phyloP scores from a whole-genome alignment of 106 monocot species.

The Allium sativum region DNA sequence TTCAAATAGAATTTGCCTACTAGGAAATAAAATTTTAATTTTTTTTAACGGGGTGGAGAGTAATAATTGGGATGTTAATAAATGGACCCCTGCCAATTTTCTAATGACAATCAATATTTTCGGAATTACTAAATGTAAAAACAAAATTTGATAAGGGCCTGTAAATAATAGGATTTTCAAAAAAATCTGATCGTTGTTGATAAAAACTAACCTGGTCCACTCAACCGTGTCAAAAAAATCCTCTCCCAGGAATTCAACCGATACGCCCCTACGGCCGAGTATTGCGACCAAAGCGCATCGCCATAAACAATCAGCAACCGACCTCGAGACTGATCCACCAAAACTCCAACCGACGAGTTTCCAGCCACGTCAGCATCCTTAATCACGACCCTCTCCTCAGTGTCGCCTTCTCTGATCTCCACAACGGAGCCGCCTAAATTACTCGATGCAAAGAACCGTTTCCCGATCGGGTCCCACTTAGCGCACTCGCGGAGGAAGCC shows the following conservation, averaged over 20 bases:
- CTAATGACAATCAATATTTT: too few relatives aligned
- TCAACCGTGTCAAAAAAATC: constrained; percentile 51
- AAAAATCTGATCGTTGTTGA: too few relatives aligned
- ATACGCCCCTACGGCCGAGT: constrained; percentile 57
- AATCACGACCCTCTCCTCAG: constrained; percentile 35
- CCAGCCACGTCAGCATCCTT: constrained; percentile 52
- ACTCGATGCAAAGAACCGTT: constrained; percentile 75
- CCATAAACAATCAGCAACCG: constrained; percentile 61
- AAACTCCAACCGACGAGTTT: constrained; percentile 53
- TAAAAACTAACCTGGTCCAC: constrained; percentile 32
- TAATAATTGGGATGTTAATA: too few relatives aligned
- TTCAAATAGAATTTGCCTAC: too few relatives aligned
- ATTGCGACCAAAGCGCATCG: constrained; percentile 26
- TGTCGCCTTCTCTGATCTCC: constrained; percentile 21
- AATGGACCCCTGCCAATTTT: too few relatives aligned
- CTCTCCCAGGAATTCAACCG: constrained; percentile 38
- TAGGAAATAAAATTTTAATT: too few relatives aligned
- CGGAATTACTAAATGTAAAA: too few relatives aligned
- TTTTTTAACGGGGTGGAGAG: too few relatives aligned
- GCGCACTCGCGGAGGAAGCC: constrained; percentile 82
- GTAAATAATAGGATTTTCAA: too few relatives aligned
- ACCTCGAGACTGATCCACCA: constrained; percentile 33
- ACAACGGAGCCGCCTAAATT: constrained; percentile 40
- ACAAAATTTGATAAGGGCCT: too few relatives aligned
- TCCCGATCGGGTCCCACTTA: constrained; percentile 58